Conservation (phyloP, 768 basidiomycete genomes). For the Pleurotus cornucopiae region DNA sequence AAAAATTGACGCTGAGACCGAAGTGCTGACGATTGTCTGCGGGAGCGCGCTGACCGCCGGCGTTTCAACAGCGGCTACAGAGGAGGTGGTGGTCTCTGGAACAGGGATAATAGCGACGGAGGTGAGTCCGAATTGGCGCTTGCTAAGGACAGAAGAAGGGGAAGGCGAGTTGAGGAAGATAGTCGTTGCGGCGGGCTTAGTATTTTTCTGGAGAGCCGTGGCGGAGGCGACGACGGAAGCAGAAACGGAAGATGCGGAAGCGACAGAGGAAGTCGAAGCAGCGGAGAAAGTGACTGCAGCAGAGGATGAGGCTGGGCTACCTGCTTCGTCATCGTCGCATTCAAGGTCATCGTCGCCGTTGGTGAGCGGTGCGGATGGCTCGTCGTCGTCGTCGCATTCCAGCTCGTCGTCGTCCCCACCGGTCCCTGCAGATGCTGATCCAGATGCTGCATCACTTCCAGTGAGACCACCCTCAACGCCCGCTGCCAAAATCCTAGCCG, state of each 20-base stretch:
- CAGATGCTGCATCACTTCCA: slow-evolving; percentile 4
- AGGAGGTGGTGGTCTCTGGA: slow-evolving; percentile 9
- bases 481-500: slow-evolving; percentile 32
- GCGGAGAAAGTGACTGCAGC: neutral
- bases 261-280: slow-evolving; percentile 8
- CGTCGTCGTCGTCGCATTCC: slow-evolving; percentile 10
- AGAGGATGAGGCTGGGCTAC: neutral
- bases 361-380: neutral
- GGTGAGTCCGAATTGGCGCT: slow-evolving; percentile 1
- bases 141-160: neutral
- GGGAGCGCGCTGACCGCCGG: slow-evolving; percentile 9
- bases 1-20: slow-evolving; percentile 6
- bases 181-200: slow-evolving; percentile 1
- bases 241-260: neutral
- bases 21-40: slow-evolving; percentile 4
- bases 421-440: slow-evolving; percentile 4
- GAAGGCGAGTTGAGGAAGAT: slow-evolving; percentile 10
- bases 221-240: slow-evolving; percentile 7
- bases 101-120: slow-evolving; percentile 9
- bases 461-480: slow-evolving; percentile 41
- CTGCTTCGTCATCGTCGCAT: slow-evolving; percentile 9
- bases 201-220: neutral
- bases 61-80: slow-evolving; percentile 7
- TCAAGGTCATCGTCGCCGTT: slow-evolving; percentile 13
- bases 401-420: slow-evolving; percentile 9